A percentile compares a stretch with the other conserved stretches of the same genome.
Conservation (phyloP, 352 stramenopile genomes). For the Phytopythium oedochilum region DNA sequence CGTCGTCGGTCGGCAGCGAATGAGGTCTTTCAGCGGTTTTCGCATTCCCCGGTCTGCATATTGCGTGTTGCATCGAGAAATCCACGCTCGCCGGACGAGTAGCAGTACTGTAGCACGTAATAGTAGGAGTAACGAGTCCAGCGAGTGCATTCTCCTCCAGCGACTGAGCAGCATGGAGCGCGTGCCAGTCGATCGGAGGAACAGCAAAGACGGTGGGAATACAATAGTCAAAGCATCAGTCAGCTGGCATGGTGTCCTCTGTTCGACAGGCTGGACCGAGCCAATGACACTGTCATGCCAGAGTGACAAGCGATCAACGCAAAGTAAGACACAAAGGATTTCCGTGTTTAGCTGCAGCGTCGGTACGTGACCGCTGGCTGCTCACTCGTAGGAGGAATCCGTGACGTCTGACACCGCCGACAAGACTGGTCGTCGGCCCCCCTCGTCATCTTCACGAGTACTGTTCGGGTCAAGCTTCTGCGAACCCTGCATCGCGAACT, state of each 20-base stretch:
- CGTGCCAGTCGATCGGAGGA: neutral
- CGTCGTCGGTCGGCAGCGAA: neutral
- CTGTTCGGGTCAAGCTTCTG: too few species aligned
- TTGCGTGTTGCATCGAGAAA: conserved; percentile 12
- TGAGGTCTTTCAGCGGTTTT: too few species aligned
- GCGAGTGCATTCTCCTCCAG: conserved; percentile 4
- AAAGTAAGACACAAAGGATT: neutral
- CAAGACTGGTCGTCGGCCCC: neutral
- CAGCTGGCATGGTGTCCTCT: too few species aligned
- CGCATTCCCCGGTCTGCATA: neutral
- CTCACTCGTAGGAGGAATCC: neutral
- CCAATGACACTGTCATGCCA: too few species aligned
- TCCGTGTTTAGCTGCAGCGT: neutral
- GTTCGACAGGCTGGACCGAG: neutral
- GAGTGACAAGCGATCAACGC: too few species aligned
- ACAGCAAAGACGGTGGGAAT: neutral
- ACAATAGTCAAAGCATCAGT: neutral
- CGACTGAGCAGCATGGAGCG: neutral
- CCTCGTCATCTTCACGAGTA: neutral
- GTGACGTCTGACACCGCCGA: neutral
- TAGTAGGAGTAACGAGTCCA: conserved; percentile 2
- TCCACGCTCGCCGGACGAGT: conserved; percentile 8
- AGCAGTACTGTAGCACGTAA: conserved; percentile 2
- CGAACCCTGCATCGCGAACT: neutral
- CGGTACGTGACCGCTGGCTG: too few species aligned